Evolutionary conservation across 768 basidiomycete species (phyloP), one percentile per base, ranked within the genome.

Genomic region (Tulasnella sp.): DNA sequence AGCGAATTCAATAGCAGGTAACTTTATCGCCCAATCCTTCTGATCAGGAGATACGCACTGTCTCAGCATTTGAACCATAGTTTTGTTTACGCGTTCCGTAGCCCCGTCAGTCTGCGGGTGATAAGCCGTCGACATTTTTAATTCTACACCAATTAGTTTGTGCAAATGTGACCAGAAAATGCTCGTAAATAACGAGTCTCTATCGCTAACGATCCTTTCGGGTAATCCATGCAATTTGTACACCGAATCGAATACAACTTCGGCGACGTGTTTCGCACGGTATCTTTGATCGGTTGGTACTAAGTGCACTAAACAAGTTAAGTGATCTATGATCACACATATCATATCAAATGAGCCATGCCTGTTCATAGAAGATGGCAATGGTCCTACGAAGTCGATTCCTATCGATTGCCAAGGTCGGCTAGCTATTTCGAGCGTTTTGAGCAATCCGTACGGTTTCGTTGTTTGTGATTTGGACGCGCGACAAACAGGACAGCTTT

Each of bases 1-100:
- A 0, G 85, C 83, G 79, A 85, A 85, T 76, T 85, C 83, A 36
- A 84, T 83, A 9, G 75, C 80, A 3, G 83, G 81, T 36, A 85
- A 54, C 54, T 78, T 74, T 0, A 38, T 4, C 0, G 78, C 81
- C 84, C 83, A 85, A 67, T 82, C 80, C 52, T 79, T 79, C 75
- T 78, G 80, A 22, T 74, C n/a, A 7, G 77, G 76, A 8, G 74
- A 76, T 29, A 76, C 52, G 39, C 74, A 34, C 15, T 37, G 45
- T 31, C 78, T 52, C 0, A 80, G 34, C 34, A 79, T 75, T 19
- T 72, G 42, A 0, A 52, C 76, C 29, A 79, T 72, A 0, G 78
- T 70, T 45, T 78, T 77, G 67, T 80, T 81, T 0, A 79, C 78
- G 19, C 75, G 34, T 74, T 81, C 80, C 11, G 77, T 78, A 11